Conservation (phyloP, 768 basidiomycete genomes). For the Tephrocybe sp. region DNA sequence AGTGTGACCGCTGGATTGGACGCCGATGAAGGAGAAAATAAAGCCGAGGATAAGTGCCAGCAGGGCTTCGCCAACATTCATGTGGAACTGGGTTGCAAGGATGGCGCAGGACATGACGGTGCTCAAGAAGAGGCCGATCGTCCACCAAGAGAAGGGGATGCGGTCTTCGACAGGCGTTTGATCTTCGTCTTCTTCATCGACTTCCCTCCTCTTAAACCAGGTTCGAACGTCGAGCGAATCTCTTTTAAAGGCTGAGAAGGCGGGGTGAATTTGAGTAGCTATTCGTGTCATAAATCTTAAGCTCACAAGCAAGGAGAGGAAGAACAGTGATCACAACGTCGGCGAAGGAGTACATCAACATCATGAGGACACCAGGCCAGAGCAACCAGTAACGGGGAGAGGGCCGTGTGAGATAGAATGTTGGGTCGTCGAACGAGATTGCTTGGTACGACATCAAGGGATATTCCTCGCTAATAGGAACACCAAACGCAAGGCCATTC, state of each 20-base stretch:
- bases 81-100: conserved; percentile 50
- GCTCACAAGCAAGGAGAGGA: conserved; percentile 32
- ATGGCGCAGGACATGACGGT: conserved; percentile 51
- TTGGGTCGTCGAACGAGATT: conserved; percentile 45
- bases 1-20: conserved; percentile 56
- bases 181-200: conserved; percentile 44
- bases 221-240: conserved; percentile 23
- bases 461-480: conserved; percentile 31
- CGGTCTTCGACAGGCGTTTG: conserved; percentile 52
- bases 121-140: conserved; percentile 43
- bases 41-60: conserved; percentile 59
- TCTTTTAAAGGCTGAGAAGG: conserved; percentile 15
- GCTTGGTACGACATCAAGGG: conserved; percentile 43
- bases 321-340: conserved; percentile 44
- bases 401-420: conserved; percentile 37
- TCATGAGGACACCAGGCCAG: conserved; percentile 62
- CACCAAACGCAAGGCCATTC: conserved; percentile 50
- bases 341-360: conserved; percentile 58
- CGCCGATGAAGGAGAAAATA: conserved; percentile 66
- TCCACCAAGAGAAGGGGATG: conserved; percentile 57
- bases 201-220: conserved; percentile 30
- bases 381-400: conserved; percentile 62
- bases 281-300: background rate
- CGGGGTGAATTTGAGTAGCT: background rate
- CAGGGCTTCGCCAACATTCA: conserved; percentile 58